phyloP scores from a whole-genome alignment of 2,329 filamentous ascomycete genomes.

The Trichoderma oligosporum region DNA sequence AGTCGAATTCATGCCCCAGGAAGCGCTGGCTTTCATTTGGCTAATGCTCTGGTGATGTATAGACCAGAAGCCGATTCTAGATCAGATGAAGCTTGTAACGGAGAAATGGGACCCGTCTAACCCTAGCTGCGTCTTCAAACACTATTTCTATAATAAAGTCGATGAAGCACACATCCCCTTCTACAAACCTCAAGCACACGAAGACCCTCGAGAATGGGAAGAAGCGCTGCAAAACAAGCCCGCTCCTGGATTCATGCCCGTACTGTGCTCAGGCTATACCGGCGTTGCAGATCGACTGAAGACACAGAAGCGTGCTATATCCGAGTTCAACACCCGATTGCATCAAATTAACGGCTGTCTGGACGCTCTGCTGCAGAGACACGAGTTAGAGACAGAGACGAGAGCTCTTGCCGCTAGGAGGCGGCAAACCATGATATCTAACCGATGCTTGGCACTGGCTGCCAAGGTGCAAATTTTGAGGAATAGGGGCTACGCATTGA shows the following conservation, averaged over 20 bases:
- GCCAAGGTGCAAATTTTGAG: slow-evolving; percentile 76
- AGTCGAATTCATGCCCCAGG: slow-evolving; percentile 20
- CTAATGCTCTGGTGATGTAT: neutral
- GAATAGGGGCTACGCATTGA: slow-evolving; percentile 77
- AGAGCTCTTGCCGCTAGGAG: slow-evolving; percentile 68
- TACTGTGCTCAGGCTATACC: slow-evolving; percentile 69
- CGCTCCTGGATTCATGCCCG: slow-evolving; percentile 70
- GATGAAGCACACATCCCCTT: slow-evolving; percentile 71
- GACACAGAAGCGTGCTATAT: slow-evolving; percentile 66
- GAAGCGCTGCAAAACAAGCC: slow-evolving; percentile 78
- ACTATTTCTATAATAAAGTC: slow-evolving; percentile 86
- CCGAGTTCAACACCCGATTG: slow-evolving; percentile 65
- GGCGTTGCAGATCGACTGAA: slow-evolving; percentile 68
- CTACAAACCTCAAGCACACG: slow-evolving; percentile 65
- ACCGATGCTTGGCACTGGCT: slow-evolving; percentile 69
- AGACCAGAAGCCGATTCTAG: slow-evolving; percentile 67
- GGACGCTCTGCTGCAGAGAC: slow-evolving; percentile 66
- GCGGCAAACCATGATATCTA: slow-evolving; percentile 67
- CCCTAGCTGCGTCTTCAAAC: slow-evolving; percentile 69
- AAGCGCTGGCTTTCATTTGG: neutral
- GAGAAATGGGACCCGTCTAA: slow-evolving; percentile 70
- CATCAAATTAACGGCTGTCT: slow-evolving; percentile 77
- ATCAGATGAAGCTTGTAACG: slow-evolving; percentile 67
- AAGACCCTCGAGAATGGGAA: slow-evolving; percentile 78
- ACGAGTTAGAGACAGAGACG: slow-evolving; percentile 73